These are phyloP conservation scores for Wickerhamiella parazyma DNA, from an alignment of 805 yeast genomes.

Conservation along the genomic window DNA sequence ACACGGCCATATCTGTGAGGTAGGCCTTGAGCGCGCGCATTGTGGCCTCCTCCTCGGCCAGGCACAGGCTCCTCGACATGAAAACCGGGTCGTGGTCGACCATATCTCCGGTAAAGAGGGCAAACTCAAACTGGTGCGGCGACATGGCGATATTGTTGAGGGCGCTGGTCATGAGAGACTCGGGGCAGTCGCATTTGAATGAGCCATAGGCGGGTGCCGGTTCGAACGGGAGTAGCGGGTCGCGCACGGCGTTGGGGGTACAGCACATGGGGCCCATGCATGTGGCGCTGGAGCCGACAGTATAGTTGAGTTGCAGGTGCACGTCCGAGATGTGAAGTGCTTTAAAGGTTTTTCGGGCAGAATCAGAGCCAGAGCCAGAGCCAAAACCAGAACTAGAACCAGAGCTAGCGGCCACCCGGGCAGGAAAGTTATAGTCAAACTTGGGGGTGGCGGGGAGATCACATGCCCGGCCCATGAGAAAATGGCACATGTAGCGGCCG, in stretches of 20 bases:
- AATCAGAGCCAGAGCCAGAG: too few species aligned
- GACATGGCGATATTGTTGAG: conserved; percentile 32
- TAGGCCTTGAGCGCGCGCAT: conserved; percentile 40
- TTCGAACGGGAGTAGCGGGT: conserved; percentile 23
- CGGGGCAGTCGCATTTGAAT: conserved; percentile 56
- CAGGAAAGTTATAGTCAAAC: conserved; percentile 31
- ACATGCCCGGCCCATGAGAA: conserved; percentile 36
- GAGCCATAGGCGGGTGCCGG: conserved; percentile 49
- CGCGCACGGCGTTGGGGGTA: conserved; percentile 35
- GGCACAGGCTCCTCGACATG: conserved; percentile 35
- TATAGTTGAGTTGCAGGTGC: conserved; percentile 42
- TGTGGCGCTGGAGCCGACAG: conserved; percentile 33
- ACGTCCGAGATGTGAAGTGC: conserved; percentile 57
- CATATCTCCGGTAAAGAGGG: conserved; percentile 60
- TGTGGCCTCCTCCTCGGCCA: conserved; percentile 39
- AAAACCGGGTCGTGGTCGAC: conserved; percentile 48
- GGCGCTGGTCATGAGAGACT: conserved; percentile 44
- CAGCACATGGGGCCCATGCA: conserved; percentile 48
- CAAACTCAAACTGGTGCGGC: conserved; percentile 37
- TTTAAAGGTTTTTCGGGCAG: too few species aligned
- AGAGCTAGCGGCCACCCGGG: conserved; percentile 16
- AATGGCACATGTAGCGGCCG: conserved; percentile 51
- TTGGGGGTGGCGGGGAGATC: conserved; percentile 40
- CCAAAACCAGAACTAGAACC: too few species aligned
- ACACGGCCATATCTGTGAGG: conserved; percentile 42